A percentile compares a stretch with the other conserved stretches of the same genome.
Conservation (phyloP, 1,284 basidiomycete genomes). For the Neolentinus lepideus region DNA sequence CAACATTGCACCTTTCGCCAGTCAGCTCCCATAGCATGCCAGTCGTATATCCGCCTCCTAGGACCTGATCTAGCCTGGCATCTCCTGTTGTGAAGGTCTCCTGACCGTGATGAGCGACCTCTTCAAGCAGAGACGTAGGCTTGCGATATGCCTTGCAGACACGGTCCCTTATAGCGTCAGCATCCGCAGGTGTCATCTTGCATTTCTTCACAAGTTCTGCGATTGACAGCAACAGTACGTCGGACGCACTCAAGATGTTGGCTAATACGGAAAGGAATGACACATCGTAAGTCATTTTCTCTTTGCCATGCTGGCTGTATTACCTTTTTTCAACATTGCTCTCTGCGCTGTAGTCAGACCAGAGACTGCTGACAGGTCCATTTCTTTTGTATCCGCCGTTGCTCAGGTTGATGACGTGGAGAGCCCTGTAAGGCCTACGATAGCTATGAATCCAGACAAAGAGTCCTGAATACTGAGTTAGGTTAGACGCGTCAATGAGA, state of each 20-base stretch:
- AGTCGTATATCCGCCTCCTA: slow-evolving; percentile 72
- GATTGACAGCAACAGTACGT: slow-evolving; percentile 40
- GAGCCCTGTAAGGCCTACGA: too few species aligned
- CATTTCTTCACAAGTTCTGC: slow-evolving; percentile 49
- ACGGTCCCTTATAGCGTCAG: slow-evolving; percentile 38
- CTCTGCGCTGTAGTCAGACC: background rate
- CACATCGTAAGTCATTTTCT: background rate
- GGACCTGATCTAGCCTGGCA: slow-evolving; percentile 46
- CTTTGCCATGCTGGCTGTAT: background rate
- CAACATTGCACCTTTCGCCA: slow-evolving; percentile 69
- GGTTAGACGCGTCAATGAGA: too few species aligned
- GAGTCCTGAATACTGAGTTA: too few species aligned
- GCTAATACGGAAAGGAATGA: background rate
- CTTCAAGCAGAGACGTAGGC: slow-evolving; percentile 28
- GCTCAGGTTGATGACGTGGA: too few species aligned
- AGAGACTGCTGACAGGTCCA: background rate
- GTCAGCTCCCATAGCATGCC: slow-evolving; percentile 80
- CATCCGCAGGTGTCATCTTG: slow-evolving; percentile 38
- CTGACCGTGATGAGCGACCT: slow-evolving; percentile 26
- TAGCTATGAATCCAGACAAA: too few species aligned
- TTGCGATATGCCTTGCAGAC: slow-evolving; percentile 34
- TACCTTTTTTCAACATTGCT: background rate
- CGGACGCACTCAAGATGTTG: slow-evolving; percentile 26
- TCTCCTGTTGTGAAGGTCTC: slow-evolving; percentile 63
- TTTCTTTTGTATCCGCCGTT: too few species aligned